A percentile compares a stretch with the other conserved stretches of the same genome.
Evolutionary conservation across 306 rosid species (phyloP).

Genomic region (Hylodesmum podocarpum): DNA sequence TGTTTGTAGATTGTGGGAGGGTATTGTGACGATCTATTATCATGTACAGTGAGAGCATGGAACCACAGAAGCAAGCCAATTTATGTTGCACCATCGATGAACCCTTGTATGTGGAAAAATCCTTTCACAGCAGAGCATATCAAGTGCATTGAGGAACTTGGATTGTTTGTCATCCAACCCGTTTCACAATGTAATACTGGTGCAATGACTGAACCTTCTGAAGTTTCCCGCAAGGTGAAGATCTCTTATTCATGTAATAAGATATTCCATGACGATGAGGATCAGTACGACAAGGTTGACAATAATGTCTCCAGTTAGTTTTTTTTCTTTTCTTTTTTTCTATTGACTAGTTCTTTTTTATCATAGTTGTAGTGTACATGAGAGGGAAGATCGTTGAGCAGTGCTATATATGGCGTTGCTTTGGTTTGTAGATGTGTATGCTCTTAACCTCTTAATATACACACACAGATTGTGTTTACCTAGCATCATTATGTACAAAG

Average conservation of each 20-base stretch:
- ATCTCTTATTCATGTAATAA: no score
- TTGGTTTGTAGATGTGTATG: not conserved
- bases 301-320: not conserved
- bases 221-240: not conserved
- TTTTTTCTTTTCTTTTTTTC: no score
- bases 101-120: conserved; percentile 67
- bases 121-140: conserved; percentile 65
- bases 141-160: conserved; percentile 57
- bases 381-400: no score
- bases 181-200: conserved; percentile 39
- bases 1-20: conserved; percentile 70
- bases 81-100: conserved; percentile 82
- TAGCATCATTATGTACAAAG: not conserved
- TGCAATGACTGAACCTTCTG: conserved; percentile 64
- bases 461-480: not conserved
- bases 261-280: no score
- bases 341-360: no score
- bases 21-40: conserved; percentile 64
- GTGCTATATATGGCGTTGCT: not conserved
- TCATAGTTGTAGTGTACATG: no score
- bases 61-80: conserved; percentile 66
- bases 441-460: not conserved
- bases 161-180: conserved; percentile 67
- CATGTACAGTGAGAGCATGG: conserved; percentile 76
- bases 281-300: not conserved